These are phyloP conservation scores for Collybiopsis luxurians DNA, from an alignment of 768 basidiomycete genomes.

Conservation along the genomic window DNA sequence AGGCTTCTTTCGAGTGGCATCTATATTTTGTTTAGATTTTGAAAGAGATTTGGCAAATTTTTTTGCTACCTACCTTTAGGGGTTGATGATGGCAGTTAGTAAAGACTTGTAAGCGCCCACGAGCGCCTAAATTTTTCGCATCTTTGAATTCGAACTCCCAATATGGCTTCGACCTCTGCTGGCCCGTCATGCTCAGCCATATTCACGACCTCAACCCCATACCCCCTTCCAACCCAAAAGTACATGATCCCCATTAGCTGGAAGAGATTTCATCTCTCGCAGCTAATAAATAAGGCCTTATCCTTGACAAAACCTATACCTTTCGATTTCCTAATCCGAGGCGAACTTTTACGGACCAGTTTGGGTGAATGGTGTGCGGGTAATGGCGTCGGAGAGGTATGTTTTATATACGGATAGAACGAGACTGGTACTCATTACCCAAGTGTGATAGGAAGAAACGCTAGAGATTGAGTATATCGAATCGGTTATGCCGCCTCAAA, in stretches of 20 bases:
- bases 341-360: slow-evolving; percentile 71
- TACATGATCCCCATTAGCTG: slow-evolving; percentile 91
- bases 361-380: slow-evolving; percentile 75
- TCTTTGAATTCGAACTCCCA: neutral
- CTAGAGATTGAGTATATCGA: slow-evolving; percentile 92
- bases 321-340: slow-evolving; percentile 88
- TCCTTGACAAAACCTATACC: slow-evolving; percentile 71
- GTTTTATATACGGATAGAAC: slow-evolving; percentile 13
- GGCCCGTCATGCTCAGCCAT: slow-evolving; percentile 53
- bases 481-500: slow-evolving; percentile 83
- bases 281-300: slow-evolving; percentile 94
- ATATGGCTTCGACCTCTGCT: slow-evolving; percentile 21
- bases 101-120: neutral
- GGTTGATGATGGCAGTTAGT: too few species aligned
- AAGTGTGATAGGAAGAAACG: slow-evolving; percentile 73
- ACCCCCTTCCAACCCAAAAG: slow-evolving; percentile 80
- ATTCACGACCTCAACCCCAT: slow-evolving; percentile 70
- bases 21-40: too few species aligned
- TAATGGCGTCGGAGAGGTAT: slow-evolving; percentile 69
- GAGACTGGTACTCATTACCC: slow-evolving; percentile 6
- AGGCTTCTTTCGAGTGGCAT: too few species aligned
- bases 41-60: too few species aligned
- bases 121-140: neutral
- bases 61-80: too few species aligned
- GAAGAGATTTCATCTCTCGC: slow-evolving; percentile 95